Evolutionary conservation across 179 eudicot species (phyloP).

Genomic region (Beta macrorhiza): DNA sequence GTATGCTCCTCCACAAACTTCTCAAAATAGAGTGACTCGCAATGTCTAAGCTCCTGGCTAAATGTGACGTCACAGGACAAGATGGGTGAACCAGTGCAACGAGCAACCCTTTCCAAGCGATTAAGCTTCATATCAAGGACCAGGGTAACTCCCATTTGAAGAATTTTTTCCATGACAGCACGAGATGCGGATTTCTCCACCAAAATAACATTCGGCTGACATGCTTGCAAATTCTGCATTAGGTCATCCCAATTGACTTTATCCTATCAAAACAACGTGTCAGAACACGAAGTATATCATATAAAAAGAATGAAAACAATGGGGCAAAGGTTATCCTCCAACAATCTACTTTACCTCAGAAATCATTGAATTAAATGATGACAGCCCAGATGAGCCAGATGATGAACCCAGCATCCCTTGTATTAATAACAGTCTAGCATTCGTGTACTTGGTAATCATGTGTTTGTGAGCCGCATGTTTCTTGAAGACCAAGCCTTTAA

Average conservation of each 20-base stretch:
- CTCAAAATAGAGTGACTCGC: constrained; percentile 70
- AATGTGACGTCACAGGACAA: constrained; percentile 49
- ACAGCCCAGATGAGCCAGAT: constrained; percentile 61
- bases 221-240: constrained; percentile 51
- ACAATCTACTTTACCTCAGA: constrained; percentile 27
- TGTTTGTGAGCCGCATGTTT: constrained; percentile 97
- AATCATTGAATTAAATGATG: constrained; percentile 72
- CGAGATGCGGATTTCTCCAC: constrained; percentile 93
- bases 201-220: constrained; percentile 72
- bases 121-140: constrained; percentile 90
- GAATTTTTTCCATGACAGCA: constrained; percentile 65
- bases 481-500: constrained; percentile 86
- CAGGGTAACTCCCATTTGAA: constrained; percentile 66
- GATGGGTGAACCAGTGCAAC: constrained; percentile 79
- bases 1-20: constrained; percentile 79
- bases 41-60: constrained; percentile 57
- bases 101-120: constrained; percentile 86
- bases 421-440: constrained; percentile 71
- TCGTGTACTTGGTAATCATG: constrained; percentile 75
- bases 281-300: constrained; percentile 18
- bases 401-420: constrained; percentile 74
- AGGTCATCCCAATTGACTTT: constrained; percentile 41
- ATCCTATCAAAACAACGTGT: constrained; percentile 38
- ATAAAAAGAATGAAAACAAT: constrained; percentile 4
- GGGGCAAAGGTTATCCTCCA: not conserved